Evolutionary conservation across 2,329 filamentous ascomycete genomes (phyloP), one percentile per base, ranked within the genome.

Genomic region (Pezicula radicicola): DNA sequence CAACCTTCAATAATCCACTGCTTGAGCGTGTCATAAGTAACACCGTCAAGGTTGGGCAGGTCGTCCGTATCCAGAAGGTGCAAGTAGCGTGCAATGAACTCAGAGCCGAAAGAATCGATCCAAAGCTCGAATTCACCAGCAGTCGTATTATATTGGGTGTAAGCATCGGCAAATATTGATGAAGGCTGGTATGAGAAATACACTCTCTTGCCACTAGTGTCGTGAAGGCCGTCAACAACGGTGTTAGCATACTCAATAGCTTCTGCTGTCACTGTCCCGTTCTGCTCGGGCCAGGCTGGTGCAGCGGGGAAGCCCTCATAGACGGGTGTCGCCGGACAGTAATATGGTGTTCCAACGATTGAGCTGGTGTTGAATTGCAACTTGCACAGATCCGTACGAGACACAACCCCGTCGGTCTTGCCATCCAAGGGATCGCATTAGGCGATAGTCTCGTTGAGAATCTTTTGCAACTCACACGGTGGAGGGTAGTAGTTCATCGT

Each of bases 361-460:
- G 68, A 64, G 52, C 62, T 72, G 33, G 76, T 57, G 59, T 80
- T 70, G 62, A 74, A 75, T 42, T 72, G 56, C 13, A 75, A 57
- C 51, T 66, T 68, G 67, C 74, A 77, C 10, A 77, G 68, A 45
- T 76, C 74, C 1, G 70, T 72, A 4, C 75, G 69, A 10, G 72
- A 66, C 16, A 82, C 69, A 5, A 82, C 75, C 15, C 78, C 77
- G 49, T 83, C 79, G 1, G 69, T 71, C 39, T 70, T 70, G 8
- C 79, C 79, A 51, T 82, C 79, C 6, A 83, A 67, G 12, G 71
- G 66, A 53, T 83, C 79, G 48, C 79, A 83, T 30, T 73, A 73
- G 2, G 67, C 66, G 47, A 82, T 79, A 8, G 78, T 81, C 40
- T 72, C 67, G 58, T 80, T 81, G 18, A 76, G 70, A 42, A 81